phyloP scores from a whole-genome alignment of 805 yeast genomes.

The Wickerhamiella spandovensis region DNA sequence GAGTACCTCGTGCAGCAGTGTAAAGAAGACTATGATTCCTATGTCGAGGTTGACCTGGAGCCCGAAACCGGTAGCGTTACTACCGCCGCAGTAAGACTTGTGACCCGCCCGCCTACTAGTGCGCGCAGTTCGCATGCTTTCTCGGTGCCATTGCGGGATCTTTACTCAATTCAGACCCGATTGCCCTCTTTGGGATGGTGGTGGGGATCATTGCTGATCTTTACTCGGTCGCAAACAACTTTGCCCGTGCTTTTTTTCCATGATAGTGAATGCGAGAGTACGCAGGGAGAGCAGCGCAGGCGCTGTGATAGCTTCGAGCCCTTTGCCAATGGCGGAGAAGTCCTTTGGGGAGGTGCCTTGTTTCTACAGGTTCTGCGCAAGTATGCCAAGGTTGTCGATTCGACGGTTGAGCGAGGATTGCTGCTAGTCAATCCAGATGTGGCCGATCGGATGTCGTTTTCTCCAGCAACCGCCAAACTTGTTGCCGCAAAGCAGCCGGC shows the following conservation, averaged over 20 bases:
- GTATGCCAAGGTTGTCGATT: slow-evolving; percentile 49
- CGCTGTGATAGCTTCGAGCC: slow-evolving; percentile 61
- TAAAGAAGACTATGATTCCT: slow-evolving; percentile 34
- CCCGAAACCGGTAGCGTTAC: slow-evolving; percentile 17
- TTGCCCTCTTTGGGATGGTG: slow-evolving; percentile 81
- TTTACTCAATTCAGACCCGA: slow-evolving; percentile 72
- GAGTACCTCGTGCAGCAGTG: slow-evolving; percentile 26
- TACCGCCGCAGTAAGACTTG: slow-evolving; percentile 22
- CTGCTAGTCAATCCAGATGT: slow-evolving; percentile 67
- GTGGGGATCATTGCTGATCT: slow-evolving; percentile 75
- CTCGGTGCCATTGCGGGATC: slow-evolving; percentile 40
- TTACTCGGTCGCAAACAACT: slow-evolving; percentile 46
- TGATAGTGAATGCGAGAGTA: slow-evolving; percentile 74
- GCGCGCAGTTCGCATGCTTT: slow-evolving; percentile 55
- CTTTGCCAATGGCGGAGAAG: slow-evolving; percentile 33
- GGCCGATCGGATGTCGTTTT: slow-evolving; percentile 48
- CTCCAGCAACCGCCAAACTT: slow-evolving; percentile 30
- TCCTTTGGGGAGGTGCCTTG: slow-evolving; percentile 86
- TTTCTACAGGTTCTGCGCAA: slow-evolving; percentile 43
- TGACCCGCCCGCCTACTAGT: slow-evolving; percentile 39
- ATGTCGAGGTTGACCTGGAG: slow-evolving; percentile 39
- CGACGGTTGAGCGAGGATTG: slow-evolving; percentile 60
- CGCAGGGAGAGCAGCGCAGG: slow-evolving; percentile 44
- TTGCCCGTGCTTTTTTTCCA: slow-evolving; percentile 85
- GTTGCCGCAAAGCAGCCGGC: slow-evolving; percentile 10